Evolutionary conservation across 2,329 filamentous ascomycete species (phyloP).

Genomic region (Aureobasidium sp.): DNA sequence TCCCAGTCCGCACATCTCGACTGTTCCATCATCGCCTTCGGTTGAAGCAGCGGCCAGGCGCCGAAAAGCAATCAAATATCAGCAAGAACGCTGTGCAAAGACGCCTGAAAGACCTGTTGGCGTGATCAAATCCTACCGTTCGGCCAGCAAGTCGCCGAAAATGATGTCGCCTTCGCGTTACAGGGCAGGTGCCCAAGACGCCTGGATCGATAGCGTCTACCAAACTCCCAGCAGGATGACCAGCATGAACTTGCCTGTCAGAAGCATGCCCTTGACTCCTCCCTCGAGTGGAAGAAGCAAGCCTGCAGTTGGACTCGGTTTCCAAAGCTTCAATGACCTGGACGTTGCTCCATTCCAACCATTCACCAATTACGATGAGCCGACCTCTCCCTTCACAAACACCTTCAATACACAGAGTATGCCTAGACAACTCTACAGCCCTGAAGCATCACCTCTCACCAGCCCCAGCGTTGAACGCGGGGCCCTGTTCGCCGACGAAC

Average conservation of each 20-base stretch:
- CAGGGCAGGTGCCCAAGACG: constrained; percentile 13
- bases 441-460: constrained; percentile 10
- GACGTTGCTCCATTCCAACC: constrained; percentile 1
- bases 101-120: constrained; percentile 5
- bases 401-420: not conserved
- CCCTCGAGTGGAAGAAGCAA: constrained; percentile 7
- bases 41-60: constrained; percentile 12
- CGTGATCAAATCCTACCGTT: not conserved
- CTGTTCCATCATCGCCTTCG: not conserved
- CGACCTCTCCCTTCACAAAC: not conserved
- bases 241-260: constrained; percentile 8
- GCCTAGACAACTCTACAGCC: constrained; percentile 6
- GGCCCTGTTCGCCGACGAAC: not conserved
- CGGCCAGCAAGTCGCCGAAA: constrained; percentile 11
- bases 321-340: not conserved
- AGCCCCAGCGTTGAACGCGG: constrained; percentile 13
- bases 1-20: constrained; percentile 24
- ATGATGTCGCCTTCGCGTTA: constrained; percentile 17
- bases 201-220: constrained; percentile 1
- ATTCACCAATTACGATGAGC: not conserved
- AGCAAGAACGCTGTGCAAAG: not conserved
- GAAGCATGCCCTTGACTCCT: constrained; percentile 11
- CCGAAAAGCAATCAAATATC: constrained; percentile 1
- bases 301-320: not conserved
- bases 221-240: not conserved